phyloP scores from a whole-genome alignment of 768 basidiomycete genomes.

The Suillus clintonianus region DNA sequence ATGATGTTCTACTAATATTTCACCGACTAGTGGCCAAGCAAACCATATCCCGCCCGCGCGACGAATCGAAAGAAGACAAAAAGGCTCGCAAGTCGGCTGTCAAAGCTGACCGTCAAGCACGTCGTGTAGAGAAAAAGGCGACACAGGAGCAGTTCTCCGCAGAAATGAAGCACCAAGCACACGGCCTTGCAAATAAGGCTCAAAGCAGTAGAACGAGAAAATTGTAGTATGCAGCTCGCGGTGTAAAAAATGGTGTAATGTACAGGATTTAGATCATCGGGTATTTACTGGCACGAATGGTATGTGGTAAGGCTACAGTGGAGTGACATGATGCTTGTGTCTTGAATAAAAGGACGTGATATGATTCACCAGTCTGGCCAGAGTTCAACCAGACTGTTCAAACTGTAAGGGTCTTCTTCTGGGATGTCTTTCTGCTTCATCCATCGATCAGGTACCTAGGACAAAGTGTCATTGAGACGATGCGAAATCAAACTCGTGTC shows the following conservation, averaged over 20 bases:
- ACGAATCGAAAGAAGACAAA: conserved; percentile 78
- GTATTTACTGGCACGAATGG: conserved; percentile 1
- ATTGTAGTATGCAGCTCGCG: conserved; percentile 14
- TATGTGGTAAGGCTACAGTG: conserved; percentile 4
- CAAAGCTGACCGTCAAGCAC: conserved; percentile 63
- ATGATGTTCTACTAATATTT: conserved; percentile 5
- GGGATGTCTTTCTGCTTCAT: conserved; percentile 82
- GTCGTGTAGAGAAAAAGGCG: conserved; percentile 68
- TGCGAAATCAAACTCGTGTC: not conserved
- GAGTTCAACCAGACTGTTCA: conserved; percentile 52
- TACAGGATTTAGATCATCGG: conserved; percentile 2
- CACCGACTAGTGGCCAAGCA: conserved; percentile 22
- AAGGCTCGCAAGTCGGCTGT: conserved; percentile 69
- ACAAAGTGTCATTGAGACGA: conserved; percentile 3
- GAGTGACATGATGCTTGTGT: not conserved
- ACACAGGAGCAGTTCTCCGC: conserved; percentile 62
- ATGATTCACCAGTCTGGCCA: conserved; percentile 62
- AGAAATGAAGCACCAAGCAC: conserved; percentile 64
- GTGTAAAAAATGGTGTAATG: conserved; percentile 1
- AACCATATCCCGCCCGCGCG: conserved; percentile 68
- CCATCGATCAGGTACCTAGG: conserved; percentile 85
- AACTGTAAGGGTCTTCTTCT: conserved; percentile 66
- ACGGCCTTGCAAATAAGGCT: conserved; percentile 46
- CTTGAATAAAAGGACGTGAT: not conserved
- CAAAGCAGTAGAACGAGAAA: conserved; percentile 23